Conservation (phyloP, 1,284 basidiomycete genomes). For the Lentinula novae-zelandiae region DNA sequence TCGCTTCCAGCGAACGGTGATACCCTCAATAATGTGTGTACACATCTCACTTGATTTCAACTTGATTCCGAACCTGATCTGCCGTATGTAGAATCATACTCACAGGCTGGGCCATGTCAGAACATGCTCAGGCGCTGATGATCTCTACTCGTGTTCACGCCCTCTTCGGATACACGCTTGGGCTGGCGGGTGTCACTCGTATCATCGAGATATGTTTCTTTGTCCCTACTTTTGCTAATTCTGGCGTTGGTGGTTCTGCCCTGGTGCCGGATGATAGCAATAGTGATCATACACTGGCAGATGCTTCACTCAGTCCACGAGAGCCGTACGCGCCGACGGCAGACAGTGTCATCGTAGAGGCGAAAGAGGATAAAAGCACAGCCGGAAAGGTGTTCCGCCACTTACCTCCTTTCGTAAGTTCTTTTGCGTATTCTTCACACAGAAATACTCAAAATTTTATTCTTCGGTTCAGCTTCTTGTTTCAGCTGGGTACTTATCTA, state of each 20-base stretch:
- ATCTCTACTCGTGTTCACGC: conserved; percentile 84
- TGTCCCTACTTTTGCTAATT: conserved; percentile 32
- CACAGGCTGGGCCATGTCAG: conserved; percentile 95
- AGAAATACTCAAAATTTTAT: background rate
- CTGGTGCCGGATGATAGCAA: conserved; percentile 38
- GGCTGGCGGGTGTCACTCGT: conserved; percentile 80
- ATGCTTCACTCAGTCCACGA: conserved; percentile 24
- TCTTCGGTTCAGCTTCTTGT: conserved; percentile 54
- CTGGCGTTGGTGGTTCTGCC: background rate
- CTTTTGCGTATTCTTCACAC: background rate
- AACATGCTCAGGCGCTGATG: conserved; percentile 83
- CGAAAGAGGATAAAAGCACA: conserved; percentile 26
- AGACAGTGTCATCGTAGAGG: conserved; percentile 12
- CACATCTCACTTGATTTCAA: background rate
- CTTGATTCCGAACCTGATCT: background rate
- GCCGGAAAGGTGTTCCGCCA: conserved; percentile 74
- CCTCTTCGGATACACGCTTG: conserved; percentile 83
- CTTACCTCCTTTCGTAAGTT: conserved; percentile 79
- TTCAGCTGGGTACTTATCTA: conserved; percentile 44
- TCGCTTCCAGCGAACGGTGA: conserved; percentile 61
- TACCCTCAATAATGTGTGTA: conserved; percentile 79
- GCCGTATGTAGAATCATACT: conserved; percentile 62
- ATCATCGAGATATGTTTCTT: conserved; percentile 89
- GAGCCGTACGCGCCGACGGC: conserved; percentile 12
- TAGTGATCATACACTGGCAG: conserved; percentile 66